Percentiles rank a stretch among this genome's conserved stretches.
These are phyloP conservation scores for Phlebiopsis flavidoalba DNA, from an alignment of 768 basidiomycete species.

Conservation along the genomic window DNA sequence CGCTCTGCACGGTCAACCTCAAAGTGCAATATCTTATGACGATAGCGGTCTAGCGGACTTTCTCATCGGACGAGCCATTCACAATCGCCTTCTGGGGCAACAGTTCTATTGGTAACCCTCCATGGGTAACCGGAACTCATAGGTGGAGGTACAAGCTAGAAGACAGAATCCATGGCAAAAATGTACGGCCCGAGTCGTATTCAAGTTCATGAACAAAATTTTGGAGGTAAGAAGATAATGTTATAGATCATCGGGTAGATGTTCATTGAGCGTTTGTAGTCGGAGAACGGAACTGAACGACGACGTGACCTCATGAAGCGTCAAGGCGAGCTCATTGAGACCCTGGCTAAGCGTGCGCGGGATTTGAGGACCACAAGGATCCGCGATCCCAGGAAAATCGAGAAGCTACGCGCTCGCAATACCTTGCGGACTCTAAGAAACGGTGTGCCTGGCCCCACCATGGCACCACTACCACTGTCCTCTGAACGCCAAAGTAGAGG, in stretches of 20 bases:
- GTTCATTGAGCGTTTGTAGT: conserved; percentile 27
- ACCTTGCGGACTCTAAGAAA: conserved; percentile 84
- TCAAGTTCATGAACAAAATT: conserved; percentile 85
- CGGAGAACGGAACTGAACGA: conserved; percentile 74
- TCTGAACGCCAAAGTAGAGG: conserved; percentile 78
- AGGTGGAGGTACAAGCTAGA: conserved; percentile 91
- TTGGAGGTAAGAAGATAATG: conserved; percentile 56
- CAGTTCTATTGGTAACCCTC: conserved; percentile 96
- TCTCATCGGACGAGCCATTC: conserved; percentile 78
- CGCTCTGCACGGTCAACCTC: conserved; percentile 67
- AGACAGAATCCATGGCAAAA: conserved; percentile 79
- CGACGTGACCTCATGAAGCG: conserved; percentile 78
- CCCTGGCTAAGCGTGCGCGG: conserved; percentile 78
- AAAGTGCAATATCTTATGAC: conserved; percentile 76
- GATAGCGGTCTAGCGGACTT: conserved; percentile 94
- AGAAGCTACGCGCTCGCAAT: conserved; percentile 85
- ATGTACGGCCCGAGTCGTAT: conserved; percentile 92
- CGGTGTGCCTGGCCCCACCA: conserved; percentile 68
- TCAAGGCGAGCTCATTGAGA: conserved; percentile 86
- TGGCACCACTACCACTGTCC: conserved; percentile 84
- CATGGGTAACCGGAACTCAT: too few relatives aligned
- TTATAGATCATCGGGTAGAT: neutral
- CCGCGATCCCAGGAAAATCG: conserved; percentile 96
- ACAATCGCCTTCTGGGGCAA: conserved; percentile 85
- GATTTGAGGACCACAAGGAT: conserved; percentile 88